Evolutionary conservation across 805 yeast genomes (phyloP), one percentile per base, ranked within the genome.

Genomic region (Hanseniaspora occidentalis): DNA sequence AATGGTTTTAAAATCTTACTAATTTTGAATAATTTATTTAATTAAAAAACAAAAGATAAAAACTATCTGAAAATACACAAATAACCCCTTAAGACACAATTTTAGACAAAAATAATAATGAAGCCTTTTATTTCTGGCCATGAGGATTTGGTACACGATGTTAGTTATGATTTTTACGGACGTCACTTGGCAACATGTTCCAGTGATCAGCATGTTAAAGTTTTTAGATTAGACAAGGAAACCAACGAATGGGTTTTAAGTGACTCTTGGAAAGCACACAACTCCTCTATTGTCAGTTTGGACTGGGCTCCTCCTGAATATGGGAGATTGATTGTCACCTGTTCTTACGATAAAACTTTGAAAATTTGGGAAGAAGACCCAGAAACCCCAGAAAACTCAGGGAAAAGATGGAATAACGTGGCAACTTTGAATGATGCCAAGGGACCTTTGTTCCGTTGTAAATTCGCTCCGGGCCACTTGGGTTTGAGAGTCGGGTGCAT

Each of bases 191-290:
- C 97, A 2, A 89, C 96, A 0, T 88, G 94, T 44, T 84, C 96
- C 3, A 84, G 94, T 0, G 98, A 92, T 61, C 96, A 88, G 52
- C 94, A 84, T 53, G 73, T 92, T 46, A 84, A 85, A 53, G 88
- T 92, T 24, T 92, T 86, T 57, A 89, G 84, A 54, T 64, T 81
- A 25, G 83, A 79, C 49, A 60, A 76, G 13, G 62, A 70, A 21
- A 69, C 79, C 1, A 73, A 71, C n/a, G 70, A 76, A 16, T 92
- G 97, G 97, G 73, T 73, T 16, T 61, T 84, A 42, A 78, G 79
- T 52, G 96, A 89, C 59, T 77, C 83, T 37, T 92, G 96, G 94
- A 83, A 82, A 49, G 97, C 97, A 0, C 98, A 92, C 56, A 96
- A 92, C 51, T 77, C 94, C 6, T 74, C 86, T 43, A 74, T 92